These are phyloP conservation scores for Crithidia thermophila DNA, from an alignment of 208 protist species.

Conservation along the genomic window DNA sequence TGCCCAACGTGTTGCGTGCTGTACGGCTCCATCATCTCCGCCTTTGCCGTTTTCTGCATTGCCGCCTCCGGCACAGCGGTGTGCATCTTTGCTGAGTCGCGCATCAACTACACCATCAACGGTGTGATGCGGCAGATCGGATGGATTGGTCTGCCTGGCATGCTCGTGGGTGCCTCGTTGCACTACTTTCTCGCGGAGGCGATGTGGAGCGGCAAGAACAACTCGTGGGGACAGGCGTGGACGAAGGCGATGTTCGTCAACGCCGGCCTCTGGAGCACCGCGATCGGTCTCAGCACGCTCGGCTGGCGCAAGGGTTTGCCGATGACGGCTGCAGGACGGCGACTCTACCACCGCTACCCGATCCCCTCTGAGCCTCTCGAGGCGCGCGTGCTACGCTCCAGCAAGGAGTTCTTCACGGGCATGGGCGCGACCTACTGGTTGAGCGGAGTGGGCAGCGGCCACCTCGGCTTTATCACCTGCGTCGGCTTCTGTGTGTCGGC, in stretches of 20 bases:
- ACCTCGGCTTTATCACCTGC: conserved; percentile 70
- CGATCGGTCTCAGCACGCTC: conserved; percentile 58
- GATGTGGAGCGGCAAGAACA: conserved; percentile 81
- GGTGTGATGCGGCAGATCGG: conserved; percentile 71
- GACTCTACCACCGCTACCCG: conserved; percentile 81
- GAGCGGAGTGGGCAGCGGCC: conserved; percentile 65
- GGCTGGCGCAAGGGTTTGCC: conserved; percentile 74
- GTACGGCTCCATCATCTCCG: conserved; percentile 65
- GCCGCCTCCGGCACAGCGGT: conserved; percentile 45
- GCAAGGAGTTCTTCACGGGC: conserved; percentile 70
- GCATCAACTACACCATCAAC: conserved; percentile 81
- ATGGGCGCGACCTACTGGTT: conserved; percentile 89
- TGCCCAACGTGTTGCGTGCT: conserved; percentile 80
- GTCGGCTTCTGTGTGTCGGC: conserved; percentile 69
- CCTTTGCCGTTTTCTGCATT: conserved; percentile 53
- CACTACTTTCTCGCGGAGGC: conserved; percentile 88
- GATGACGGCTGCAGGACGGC: conserved; percentile 43
- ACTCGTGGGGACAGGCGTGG: conserved; percentile 89
- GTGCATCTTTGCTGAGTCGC: conserved; percentile 66
- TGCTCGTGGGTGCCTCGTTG: conserved; percentile 66
- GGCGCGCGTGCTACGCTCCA: conserved; percentile 60
- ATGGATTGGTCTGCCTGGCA: conserved; percentile 74
- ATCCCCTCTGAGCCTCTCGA: conserved; percentile 78
- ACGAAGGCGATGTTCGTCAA: conserved; percentile 82
- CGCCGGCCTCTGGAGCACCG: conserved; percentile 49